Evolutionary conservation across 2,329 filamentous ascomycete genomes (phyloP), one percentile per base, ranked within the genome.

Genomic region (Aureobasidium uvarum): DNA sequence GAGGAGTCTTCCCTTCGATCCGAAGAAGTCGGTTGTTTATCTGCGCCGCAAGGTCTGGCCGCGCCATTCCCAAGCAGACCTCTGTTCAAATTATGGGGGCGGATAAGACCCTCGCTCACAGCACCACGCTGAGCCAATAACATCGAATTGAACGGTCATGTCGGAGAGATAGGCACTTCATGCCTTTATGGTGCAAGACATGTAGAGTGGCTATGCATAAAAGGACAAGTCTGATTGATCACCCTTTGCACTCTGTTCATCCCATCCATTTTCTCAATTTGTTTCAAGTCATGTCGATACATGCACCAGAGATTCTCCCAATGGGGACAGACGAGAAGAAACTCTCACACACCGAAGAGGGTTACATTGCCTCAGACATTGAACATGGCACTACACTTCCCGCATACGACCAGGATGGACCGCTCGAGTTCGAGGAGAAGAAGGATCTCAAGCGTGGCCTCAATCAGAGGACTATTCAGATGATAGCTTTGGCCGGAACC

Each of bases 401-500:
- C 2, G 36, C 39, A 14, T 64, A 64, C 10, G 55, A 59, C 28
- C 41, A 45, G 46, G 43, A 59, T 46, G 55, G 55, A 11, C 55
- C 55, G 14, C 8, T 59, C 41, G 55, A 59, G 18, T 59, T 59
- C 13, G 55, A 59, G 55, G 59, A 62, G 18, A 51, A 50, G 59
- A 62, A 62, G 25, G 59, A 62, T 8, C 45, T 62, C 59, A 50
- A 45, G 33, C 80, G 82, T 67, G 81, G 81, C 43, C 75, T 85
- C 14, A 80, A 82, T 68, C 80, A 82, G 51, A 76, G 83, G 64
- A 83, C 84, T 66, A 82, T 85, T 67, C 81, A 81, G 69, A 84
- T 85, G 81, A 85, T 86, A 76, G 89, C 89, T 69, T 88, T 91
- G 64, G 89, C 88, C 71, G 89, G 89, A 16, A 59, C 59, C 7